Conservation (phyloP, 148 eudicot species). For the Rhododendron molle region DNA sequence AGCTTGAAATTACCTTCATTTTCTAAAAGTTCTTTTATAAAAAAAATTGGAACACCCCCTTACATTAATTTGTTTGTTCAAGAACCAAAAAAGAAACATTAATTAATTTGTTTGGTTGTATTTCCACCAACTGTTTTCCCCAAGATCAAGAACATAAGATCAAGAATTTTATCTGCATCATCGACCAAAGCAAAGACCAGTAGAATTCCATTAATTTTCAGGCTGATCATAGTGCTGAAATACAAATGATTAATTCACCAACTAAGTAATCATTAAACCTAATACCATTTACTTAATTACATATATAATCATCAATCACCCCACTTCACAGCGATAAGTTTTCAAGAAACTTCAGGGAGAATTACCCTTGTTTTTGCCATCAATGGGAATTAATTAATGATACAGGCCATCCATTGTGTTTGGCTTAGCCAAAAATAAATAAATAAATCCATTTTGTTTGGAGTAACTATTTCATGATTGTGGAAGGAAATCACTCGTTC, state of each 20-base stretch:
- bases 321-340: background rate
- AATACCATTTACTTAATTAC: background rate
- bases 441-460: background rate
- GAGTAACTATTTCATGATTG: background rate
- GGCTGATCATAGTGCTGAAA: background rate
- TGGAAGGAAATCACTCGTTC: background rate
- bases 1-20: too few relatives aligned
- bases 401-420: too few relatives aligned
- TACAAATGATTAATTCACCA: background rate
- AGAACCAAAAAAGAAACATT: background rate
- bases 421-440: too few relatives aligned
- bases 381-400: background rate
- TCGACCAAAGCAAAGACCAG: background rate
- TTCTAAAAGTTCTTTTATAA: too few relatives aligned
- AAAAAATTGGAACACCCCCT: too few relatives aligned
- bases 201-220: background rate
- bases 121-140: background rate
- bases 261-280: conserved; percentile 1
- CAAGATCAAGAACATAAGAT: background rate
- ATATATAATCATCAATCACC: background rate
- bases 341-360: background rate
- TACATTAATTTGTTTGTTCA: too few relatives aligned
- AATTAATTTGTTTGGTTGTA: background rate
- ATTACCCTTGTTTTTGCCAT: background rate
- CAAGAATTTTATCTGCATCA: background rate